Conservation (phyloP, 805 yeast genomes). For the Hyphopichia homilentoma region DNA sequence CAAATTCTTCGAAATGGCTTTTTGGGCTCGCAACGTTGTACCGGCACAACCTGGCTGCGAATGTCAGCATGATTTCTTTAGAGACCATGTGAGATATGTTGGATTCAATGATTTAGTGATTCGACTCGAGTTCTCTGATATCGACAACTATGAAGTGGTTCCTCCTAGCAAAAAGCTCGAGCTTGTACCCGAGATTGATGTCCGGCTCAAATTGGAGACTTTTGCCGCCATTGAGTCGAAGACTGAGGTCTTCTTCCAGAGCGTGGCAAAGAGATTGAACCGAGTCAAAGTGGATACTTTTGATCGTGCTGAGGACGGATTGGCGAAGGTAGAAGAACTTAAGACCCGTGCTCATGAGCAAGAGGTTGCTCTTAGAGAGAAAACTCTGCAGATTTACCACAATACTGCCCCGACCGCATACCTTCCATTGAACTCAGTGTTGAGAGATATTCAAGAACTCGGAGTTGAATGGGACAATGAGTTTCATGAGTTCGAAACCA, state of each 20-base stretch:
- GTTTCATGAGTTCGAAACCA: constrained; percentile 73
- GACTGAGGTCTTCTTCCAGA: constrained; percentile 61
- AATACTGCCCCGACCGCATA: constrained; percentile 60
- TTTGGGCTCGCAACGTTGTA: no score
- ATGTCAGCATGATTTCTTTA: constrained; percentile 78
- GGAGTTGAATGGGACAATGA: constrained; percentile 87
- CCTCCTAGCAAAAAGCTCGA: constrained; percentile 69
- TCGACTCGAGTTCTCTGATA: constrained; percentile 68
- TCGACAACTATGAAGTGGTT: constrained; percentile 74
- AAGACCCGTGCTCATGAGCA: constrained; percentile 53
- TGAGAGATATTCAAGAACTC: constrained; percentile 70
- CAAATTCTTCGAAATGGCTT: constrained; percentile 80
- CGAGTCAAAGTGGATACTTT: constrained; percentile 74
- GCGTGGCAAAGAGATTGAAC: constrained; percentile 64
- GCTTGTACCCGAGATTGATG: constrained; percentile 71
- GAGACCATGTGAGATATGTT: constrained; percentile 80
- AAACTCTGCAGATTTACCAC: constrained; percentile 51
- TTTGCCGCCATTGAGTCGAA: constrained; percentile 51
- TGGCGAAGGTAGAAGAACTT: constrained; percentile 52
- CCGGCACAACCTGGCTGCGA: no score
- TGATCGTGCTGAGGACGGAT: constrained; percentile 71
- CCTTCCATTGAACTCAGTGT: constrained; percentile 62
- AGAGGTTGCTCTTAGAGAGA: constrained; percentile 36
- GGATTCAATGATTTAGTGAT: constrained; percentile 77
- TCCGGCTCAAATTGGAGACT: constrained; percentile 62